Base-by-base conservation (phyloP, 345 rosid species). In the Raphanus sativus region DNA sequence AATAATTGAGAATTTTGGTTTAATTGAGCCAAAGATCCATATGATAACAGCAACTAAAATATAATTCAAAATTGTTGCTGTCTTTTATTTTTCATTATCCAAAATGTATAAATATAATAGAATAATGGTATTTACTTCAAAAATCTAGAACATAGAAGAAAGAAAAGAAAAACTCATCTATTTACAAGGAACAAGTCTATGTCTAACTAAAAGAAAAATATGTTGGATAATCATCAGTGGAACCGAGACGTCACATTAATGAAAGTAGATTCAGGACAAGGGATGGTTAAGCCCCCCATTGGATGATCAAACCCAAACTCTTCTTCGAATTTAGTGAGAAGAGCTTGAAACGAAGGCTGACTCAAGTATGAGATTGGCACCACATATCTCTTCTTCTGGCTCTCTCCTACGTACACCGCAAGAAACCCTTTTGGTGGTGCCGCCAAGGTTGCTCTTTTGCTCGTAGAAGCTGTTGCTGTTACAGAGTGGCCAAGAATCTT, bases 301-400 rank as follows among this genome's bases (percentile, higher is more conserved):
- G 86, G 86, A 83, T 85, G 87, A 40, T 85, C 65, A 13, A 77
- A 83, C 0, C 88, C 86, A 5, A 81, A 82, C 54, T 86, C 89
- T 74, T 89, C 87, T 26, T 84, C 91, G 1, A 85, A 10, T 67
- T 48, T 67, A 69, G 56, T 66, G 1, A 87, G 82, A 78, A 87
- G 65, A 36, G 80, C 79, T 28, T 34, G 84, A 68, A 87, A 87
- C 4, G 45, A 81, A 56, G 84, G 85, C 29, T 84, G 84, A 68
- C 62, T 84, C 65, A 87, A 66, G 75, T 69, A 86, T 0, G 86
- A 86, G 1, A 86, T 42, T 0, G 87, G 87, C 40, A 86, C 84
- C 15, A 81, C 8, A 33, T 75, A 83, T 71, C 85, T 80, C 56
- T 38, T 83, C 81, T 62, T 75, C 12, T 79, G 67, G 10, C 4